A percentile compares a stretch with the other conserved stretches of the same genome.
Evolutionary conservation across 78 protist genomes (phyloP).

Genomic region (Tieghemostelium lacteum): DNA sequence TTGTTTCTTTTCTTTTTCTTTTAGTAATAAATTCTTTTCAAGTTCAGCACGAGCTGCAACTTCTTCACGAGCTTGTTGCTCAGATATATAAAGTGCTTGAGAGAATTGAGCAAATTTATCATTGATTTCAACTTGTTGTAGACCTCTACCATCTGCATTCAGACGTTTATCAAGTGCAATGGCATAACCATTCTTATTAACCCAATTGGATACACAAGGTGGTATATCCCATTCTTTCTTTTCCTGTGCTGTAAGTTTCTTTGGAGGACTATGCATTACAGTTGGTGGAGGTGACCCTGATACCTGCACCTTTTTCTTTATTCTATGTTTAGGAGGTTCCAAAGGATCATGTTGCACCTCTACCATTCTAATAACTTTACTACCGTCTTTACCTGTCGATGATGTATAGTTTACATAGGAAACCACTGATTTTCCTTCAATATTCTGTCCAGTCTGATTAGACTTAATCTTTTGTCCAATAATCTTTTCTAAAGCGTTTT

Average conservation of each 20-base stretch:
- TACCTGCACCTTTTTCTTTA: conserved; percentile 68
- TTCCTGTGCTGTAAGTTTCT: conserved; percentile 87
- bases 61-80: conserved; percentile 92
- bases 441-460: conserved; percentile 30
- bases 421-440: conserved; percentile 21
- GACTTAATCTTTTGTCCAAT: conserved; percentile 61
- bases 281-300: conserved; percentile 97
- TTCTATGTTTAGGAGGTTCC: conserved; percentile 95
- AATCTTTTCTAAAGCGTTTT: conserved; percentile 76
- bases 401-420: conserved; percentile 78
- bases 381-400: conserved; percentile 1
- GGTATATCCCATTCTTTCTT: conserved; percentile 96
- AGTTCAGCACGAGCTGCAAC: conserved; percentile 77
- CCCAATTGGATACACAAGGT: conserved; percentile 98
- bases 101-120: conserved; percentile 96
- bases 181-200: conserved; percentile 97
- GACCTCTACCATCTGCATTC: conserved; percentile 97
- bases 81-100: conserved; percentile 95
- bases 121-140: conserved; percentile 88
- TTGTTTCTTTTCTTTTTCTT: conserved; percentile 74
- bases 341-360: conserved; percentile 94
- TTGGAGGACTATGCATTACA: conserved; percentile 97
- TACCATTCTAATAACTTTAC: conserved; percentile 90
- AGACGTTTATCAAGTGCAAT: conserved; percentile 98
- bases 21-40: conserved; percentile 30